Evolutionary conservation across 1,139 yeast species (phyloP).

Genomic region (Lodderomyces orthopsilosis): DNA sequence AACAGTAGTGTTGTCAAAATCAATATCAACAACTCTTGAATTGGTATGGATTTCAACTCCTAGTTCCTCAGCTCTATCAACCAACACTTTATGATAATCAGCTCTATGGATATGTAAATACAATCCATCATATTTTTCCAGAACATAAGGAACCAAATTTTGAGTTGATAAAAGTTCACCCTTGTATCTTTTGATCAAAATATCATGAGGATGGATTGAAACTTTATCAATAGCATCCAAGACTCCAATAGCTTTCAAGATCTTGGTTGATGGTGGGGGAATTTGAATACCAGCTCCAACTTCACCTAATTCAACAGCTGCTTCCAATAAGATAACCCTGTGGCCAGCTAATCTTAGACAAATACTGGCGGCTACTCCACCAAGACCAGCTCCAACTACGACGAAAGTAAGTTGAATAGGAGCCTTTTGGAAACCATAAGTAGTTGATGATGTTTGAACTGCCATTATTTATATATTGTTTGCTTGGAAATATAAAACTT

Average conservation of each 20-base stretch:
- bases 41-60: slow-evolving; percentile 21
- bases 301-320: slow-evolving; percentile 31
- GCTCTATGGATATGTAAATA: slow-evolving; percentile 30
- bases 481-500: neutral
- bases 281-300: slow-evolving; percentile 43
- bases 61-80: slow-evolving; percentile 21
- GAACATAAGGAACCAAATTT: slow-evolving; percentile 20
- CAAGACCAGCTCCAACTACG: slow-evolving; percentile 35
- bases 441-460: neutral
- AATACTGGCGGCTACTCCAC: slow-evolving; percentile 36
- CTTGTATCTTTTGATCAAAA: slow-evolving; percentile 23
- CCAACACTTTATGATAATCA: slow-evolving; percentile 25
- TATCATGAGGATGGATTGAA: slow-evolving; percentile 24
- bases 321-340: slow-evolving; percentile 29
- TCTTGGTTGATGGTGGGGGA: slow-evolving; percentile 30
- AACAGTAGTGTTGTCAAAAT: slow-evolving; percentile 22
- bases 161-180: slow-evolving; percentile 23
- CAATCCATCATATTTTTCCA: slow-evolving; percentile 20
- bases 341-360: slow-evolving; percentile 32
- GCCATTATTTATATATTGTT: neutral
- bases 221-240: slow-evolving; percentile 18
- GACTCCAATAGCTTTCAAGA: slow-evolving; percentile 24
- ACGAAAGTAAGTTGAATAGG: slow-evolving; percentile 7
- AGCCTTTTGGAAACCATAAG: slow-evolving; percentile 8
- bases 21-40: slow-evolving; percentile 21